Evolutionary conservation across 2,329 filamentous ascomycete species (phyloP), one percentile per base, ranked within the genome.

Genomic region (Bipolaris oryzae): DNA sequence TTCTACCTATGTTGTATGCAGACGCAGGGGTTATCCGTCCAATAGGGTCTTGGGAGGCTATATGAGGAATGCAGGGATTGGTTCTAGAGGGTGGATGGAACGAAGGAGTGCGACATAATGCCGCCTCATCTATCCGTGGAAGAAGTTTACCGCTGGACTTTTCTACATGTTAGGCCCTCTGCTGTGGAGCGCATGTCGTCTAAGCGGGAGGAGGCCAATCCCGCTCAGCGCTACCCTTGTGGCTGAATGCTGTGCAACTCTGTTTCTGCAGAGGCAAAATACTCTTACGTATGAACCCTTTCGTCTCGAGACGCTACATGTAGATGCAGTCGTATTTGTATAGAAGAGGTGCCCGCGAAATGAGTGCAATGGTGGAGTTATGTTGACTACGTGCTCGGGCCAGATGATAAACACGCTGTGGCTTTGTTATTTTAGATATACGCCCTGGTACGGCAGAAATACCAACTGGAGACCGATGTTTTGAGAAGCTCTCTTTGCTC

Each of bases 51-150:
- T 37, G 31, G 34, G 23, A 44, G 37, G 45, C 31, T 56, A 38
- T 25, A 41, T 38, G n/a, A 9, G 33, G 20, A 25, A 18, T 16
- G 45, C 49, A 56, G 43, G 53, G 53, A 11, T 53, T 18, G 7
- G 23, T 41, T 31, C 39, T 56, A 31, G 20, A 44, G 35, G 35
- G 13, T 31, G n/a, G 7, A 31, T 20, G 31, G 49, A 41, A 28
- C 53, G 35, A 56, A 37, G 49, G 21, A 42, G 15, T 10, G 23
- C 37, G 23, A 49, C 53, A 25, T 21, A 42, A 45, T 20, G 25
- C 10, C 21, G 42, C 18, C 15, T 39, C 44, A 34, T 45, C 25
- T 50, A 10, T 23, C 46, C n/a, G 15, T 44, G 21, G 9, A 31
- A 31, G 28, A 41, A 16, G 21, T 38, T 6, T 41, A 2, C 20